These are phyloP conservation scores for Ampelocalamus luodianensis DNA, from an alignment of 176 grass and related monocot genomes.

Conservation along the genomic window DNA sequence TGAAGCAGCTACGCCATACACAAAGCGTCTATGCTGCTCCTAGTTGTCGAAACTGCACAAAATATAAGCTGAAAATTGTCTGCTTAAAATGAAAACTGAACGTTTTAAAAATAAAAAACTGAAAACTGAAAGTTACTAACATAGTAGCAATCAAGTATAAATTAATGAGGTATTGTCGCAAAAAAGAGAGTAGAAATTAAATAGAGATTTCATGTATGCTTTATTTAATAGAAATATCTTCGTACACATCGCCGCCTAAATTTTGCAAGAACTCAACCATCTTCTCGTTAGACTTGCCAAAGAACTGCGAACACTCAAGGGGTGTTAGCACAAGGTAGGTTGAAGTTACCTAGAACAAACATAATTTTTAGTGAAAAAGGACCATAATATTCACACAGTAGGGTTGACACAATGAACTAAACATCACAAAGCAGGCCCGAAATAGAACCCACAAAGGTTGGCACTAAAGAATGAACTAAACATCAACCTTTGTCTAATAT, in stretches of 20 bases:
- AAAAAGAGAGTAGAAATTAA: too few species aligned
- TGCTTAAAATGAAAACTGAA: not conserved
- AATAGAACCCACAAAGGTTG: constrained; percentile 1
- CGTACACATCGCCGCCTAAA: constrained; percentile 43
- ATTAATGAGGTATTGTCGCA: not conserved
- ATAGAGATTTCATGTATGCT: too few species aligned
- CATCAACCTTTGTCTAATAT: not conserved
- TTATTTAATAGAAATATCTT: too few species aligned
- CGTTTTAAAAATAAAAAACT: not conserved
- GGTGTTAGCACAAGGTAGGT: not conserved
- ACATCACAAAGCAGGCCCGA: constrained; percentile 11
- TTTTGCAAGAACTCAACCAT: constrained; percentile 84
- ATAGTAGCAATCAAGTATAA: not conserved
- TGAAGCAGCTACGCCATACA: too few species aligned
- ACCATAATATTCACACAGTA: not conserved
- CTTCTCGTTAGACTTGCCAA: constrained; percentile 67
- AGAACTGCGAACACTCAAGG: constrained; percentile 57
- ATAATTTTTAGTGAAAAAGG: not conserved
- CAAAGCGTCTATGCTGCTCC: too few species aligned
- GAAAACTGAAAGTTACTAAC: not conserved
- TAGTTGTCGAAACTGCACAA: not conserved
- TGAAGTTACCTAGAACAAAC: not conserved
- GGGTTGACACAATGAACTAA: constrained; percentile 8
- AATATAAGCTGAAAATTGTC: not conserved
- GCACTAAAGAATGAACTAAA: not conserved